Percentiles rank a stretch among this genome's conserved stretches.
These are phyloP conservation scores for Schizothecium vesticola DNA, from an alignment of 495 filamentous ascomycete genomes.

Conservation along the genomic window DNA sequence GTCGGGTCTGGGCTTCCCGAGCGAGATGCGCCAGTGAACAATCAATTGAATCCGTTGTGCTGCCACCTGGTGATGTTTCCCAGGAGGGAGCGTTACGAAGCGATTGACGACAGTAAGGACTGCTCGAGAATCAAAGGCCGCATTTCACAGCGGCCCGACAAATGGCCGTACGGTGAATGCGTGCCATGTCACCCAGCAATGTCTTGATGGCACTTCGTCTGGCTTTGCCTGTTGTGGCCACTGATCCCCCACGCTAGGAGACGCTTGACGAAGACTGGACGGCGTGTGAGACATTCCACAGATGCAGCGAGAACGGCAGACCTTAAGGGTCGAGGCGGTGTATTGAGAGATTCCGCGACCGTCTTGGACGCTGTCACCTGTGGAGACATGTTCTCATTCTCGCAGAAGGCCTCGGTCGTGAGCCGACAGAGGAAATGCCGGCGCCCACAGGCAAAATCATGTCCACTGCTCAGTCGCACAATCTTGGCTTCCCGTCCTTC, in stretches of 20 bases:
- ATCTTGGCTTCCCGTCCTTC: not conserved
- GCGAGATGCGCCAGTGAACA: no score
- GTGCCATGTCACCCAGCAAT: conserved; percentile 2
- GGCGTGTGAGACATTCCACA: not conserved
- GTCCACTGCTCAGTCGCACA: not conserved
- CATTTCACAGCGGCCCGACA: not conserved
- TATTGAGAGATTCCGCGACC: not conserved
- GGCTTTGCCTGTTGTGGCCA: not conserved
- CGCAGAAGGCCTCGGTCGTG: no score
- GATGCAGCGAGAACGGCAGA: not conserved
- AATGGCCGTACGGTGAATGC: not conserved
- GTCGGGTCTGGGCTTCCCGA: not conserved
- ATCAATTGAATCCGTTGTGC: not conserved
- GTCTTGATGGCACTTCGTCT: not conserved
- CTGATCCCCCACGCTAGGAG: not conserved
- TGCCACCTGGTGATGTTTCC: no score
- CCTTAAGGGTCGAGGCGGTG: not conserved
- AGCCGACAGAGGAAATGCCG: not conserved
- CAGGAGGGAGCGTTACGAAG: not conserved
- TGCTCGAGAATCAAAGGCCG: not conserved
- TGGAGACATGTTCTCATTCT: not conserved
- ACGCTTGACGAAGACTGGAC: not conserved
- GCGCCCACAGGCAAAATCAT: not conserved
- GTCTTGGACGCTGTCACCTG: not conserved
- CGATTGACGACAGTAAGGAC: not conserved